phyloP scores from a whole-genome alignment of 1,284 basidiomycete species.

The Neonothopanus nambi region DNA sequence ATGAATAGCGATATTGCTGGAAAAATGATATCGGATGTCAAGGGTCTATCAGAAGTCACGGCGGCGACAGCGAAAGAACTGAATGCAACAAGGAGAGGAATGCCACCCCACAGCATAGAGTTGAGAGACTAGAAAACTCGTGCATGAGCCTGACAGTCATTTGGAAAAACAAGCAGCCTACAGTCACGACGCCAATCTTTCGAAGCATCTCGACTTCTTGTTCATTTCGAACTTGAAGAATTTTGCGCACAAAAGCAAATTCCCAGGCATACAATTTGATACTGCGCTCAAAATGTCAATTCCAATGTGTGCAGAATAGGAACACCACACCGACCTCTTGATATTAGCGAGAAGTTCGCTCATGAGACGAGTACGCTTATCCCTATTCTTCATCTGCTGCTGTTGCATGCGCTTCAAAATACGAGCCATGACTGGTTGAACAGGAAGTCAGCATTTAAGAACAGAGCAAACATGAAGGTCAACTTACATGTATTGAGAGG shows the following conservation, averaged over 20 bases:
- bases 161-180: slow-evolving; percentile 29
- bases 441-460: background rate
- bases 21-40: slow-evolving; percentile 93
- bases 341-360: slow-evolving; percentile 88
- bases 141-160: slow-evolving; percentile 1
- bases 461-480: background rate
- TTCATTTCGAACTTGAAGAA: slow-evolving; percentile 81
- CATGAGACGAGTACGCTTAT: slow-evolving; percentile 75
- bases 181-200: slow-evolving; percentile 77
- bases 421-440: slow-evolving; percentile 57
- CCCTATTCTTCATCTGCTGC: slow-evolving; percentile 90
- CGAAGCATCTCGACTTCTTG: slow-evolving; percentile 81
- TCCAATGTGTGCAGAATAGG: background rate
- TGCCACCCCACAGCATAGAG: slow-evolving; percentile 63
- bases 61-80: slow-evolving; percentile 86
- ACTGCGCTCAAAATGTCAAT: slow-evolving; percentile 30
- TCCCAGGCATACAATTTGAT: slow-evolving; percentile 90
- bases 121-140: slow-evolving; percentile 49
- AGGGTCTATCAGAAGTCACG: slow-evolving; percentile 62
- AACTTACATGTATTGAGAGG: slow-evolving; percentile 72
- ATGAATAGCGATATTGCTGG: slow-evolving; percentile 93
- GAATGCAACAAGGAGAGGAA: slow-evolving; percentile 83
- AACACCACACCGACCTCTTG: slow-evolving; percentile 55
- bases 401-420: slow-evolving; percentile 82
- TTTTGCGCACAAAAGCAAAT: slow-evolving; percentile 76